Base-by-base conservation (phyloP, 2,329 filamentous ascomycete species). In the Didymosphaeria variabile region DNA sequence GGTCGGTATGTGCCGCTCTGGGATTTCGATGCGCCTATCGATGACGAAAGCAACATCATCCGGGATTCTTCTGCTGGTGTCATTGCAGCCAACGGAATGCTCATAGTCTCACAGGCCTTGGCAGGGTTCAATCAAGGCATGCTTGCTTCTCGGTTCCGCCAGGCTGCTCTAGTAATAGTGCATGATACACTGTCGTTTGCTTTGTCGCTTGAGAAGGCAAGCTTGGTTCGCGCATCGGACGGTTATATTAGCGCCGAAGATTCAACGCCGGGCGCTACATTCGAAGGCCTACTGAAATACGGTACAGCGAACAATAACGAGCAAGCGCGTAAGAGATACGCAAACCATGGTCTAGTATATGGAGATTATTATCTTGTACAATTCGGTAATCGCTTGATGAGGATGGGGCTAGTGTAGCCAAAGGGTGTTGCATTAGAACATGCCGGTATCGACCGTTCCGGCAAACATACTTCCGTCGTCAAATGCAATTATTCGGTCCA, bases 11-110 rank as follows among this genome's bases (percentile, higher is more conserved):
- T 83, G 0, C 80, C 81, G 2, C 77, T 78, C 12, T 84, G 81
- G 82, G 82, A 84, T 56, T 84, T 83, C 53, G 79, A 84, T 61
- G 82, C 82, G 0, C 83, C 83, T 55, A 67, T 67, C 0, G 63
- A 66, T 31, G 31, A 65, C 36, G 55, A 59, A n/a, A 71, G 44
- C 2, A 50, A 45, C 6, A 73, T 78, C 31, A 76, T 79, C 1
- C 69, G 77, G 1, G 81, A 83, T 54, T 79, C 79, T 2, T 79
- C 74, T 40, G 81, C 81, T 1, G 79, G 78, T 0, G 58, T 80
- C 4, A 77, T 81, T 15, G 75, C 79, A 0, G 70, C 71, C 0
- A 81, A 81, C 46, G 79, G 79, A 0, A 72, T 82, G 66, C 59
- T 68, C 3, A 56, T 66, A 5, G 45, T 68, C 15, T 61, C 63